Evolutionary conservation across 2,329 filamentous ascomycete species (phyloP).

Genomic region (Neospermospora avenae): DNA sequence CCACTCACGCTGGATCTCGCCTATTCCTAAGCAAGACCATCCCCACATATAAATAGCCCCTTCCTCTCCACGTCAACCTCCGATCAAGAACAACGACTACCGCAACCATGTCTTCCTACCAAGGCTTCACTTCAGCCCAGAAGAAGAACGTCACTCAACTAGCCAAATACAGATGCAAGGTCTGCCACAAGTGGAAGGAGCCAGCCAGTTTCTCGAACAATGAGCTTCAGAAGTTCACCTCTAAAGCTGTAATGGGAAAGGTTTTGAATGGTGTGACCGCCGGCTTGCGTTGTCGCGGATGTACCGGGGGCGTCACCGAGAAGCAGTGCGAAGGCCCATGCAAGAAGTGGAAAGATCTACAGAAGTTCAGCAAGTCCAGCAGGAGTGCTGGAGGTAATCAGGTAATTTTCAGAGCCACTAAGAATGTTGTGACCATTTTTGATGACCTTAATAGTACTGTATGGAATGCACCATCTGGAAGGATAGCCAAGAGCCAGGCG

Average conservation of each 20-base stretch:
- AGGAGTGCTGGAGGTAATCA: slow-evolving; percentile 42
- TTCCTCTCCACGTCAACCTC: too few species aligned
- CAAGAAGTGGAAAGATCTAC: slow-evolving; percentile 42
- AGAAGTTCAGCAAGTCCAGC: slow-evolving; percentile 45
- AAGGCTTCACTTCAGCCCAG: too few species aligned
- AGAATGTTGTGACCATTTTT: background rate
- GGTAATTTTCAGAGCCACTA: slow-evolving; percentile 23
- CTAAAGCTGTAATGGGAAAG: slow-evolving; percentile 16
- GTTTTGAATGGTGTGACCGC: slow-evolving; percentile 21
- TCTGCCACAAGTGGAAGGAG: slow-evolving; percentile 41
- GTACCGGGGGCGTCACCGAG: slow-evolving; percentile 43
- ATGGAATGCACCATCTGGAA: slow-evolving; percentile 29
- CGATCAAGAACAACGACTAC: too few species aligned
- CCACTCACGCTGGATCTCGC: too few species aligned
- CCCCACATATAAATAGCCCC: too few species aligned
- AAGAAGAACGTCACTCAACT: too few species aligned
- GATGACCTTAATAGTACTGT: slow-evolving; percentile 39
- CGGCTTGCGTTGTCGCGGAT: slow-evolving; percentile 41
- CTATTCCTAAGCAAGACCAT: too few species aligned
- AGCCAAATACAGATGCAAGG: too few species aligned
- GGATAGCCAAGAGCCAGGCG: slow-evolving; percentile 6
- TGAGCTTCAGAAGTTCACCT: slow-evolving; percentile 40
- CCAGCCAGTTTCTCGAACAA: slow-evolving; percentile 44
- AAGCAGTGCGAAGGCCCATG: slow-evolving; percentile 46
- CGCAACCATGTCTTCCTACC: too few species aligned